phyloP scores from a whole-genome alignment of 257 asterid species.

The Anisodus tanguticus region DNA sequence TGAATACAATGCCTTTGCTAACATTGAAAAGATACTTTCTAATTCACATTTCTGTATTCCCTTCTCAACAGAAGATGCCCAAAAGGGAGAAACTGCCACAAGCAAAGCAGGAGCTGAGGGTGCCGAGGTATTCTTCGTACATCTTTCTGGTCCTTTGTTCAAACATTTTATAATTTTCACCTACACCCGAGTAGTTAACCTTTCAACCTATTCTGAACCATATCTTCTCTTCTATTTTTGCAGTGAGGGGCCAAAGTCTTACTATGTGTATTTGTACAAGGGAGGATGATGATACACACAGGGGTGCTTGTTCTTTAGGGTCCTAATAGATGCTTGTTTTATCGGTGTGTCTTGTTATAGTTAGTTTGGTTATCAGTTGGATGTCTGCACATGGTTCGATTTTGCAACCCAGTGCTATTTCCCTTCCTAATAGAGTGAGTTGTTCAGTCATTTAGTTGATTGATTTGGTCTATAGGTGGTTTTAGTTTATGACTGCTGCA shows the following conservation, averaged over 20 bases:
- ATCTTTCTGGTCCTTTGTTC: not conserved
- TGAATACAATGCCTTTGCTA: not conserved
- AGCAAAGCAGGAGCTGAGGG: conserved; percentile 15
- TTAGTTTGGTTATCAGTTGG: not conserved
- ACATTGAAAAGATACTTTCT: not conserved
- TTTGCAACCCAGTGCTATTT: conserved; percentile 9
- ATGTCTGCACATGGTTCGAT: not conserved
- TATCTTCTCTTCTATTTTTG: not conserved
- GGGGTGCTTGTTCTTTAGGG: not conserved
- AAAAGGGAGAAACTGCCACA: conserved; percentile 15
- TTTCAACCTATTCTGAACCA: not conserved
- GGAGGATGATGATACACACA: conserved; percentile 13
- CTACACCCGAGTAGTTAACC: not conserved
- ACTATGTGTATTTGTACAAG: not conserved
- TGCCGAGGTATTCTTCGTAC: not conserved
- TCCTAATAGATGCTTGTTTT: not conserved
- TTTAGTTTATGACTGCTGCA: not conserved
- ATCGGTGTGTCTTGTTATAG: not conserved
- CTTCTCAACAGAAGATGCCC: conserved; percentile 22
- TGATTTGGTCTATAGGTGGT: not conserved
- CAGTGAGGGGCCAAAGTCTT: not conserved
- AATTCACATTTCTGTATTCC: not conserved
- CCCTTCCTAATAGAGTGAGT: not conserved
- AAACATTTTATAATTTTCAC: not conserved
- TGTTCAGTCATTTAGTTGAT: conserved; percentile 14